Conservation (phyloP, 2,329 filamentous ascomycete species). For the Colletotrichum siamense region DNA sequence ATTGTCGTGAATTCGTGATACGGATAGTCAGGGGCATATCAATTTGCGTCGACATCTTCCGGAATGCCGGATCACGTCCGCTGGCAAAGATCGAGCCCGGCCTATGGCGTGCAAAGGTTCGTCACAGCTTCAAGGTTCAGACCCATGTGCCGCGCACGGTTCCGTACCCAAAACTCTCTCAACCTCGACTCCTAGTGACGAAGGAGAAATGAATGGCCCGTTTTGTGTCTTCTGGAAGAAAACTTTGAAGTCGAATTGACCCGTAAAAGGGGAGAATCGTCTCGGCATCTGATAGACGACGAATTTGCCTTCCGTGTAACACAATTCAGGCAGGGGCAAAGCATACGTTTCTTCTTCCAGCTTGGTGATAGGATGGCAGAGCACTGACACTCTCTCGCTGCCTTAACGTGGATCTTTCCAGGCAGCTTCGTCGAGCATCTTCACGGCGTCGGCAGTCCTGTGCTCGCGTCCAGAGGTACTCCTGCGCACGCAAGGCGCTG, state of each 20-base stretch:
- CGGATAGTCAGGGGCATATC: not conserved
- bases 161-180: not conserved
- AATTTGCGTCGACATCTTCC: not conserved
- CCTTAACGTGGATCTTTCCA: not conserved
- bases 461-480: conserved; percentile 4
- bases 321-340: conserved; percentile 1
- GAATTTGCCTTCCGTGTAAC: not conserved
- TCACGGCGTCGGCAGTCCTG: not conserved
- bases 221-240: not conserved
- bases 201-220: not conserved
- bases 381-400: conserved; percentile 16
- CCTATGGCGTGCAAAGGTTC: not conserved
- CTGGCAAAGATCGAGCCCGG: not conserved
- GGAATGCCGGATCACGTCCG: not conserved
- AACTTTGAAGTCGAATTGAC: not conserved
- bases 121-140: not conserved
- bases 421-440: conserved; percentile 1
- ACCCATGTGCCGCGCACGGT: not conserved
- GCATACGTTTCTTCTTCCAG: conserved; percentile 22
- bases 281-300: not conserved
- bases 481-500: not conserved
- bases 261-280: not conserved
- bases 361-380: not conserved
- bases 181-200: not conserved
- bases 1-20: not conserved